Evolutionary conservation across 192 early-diverging fungal species (phyloP), one percentile per base, ranked within the genome.

Genomic region (Geranomyces michiganensis): DNA sequence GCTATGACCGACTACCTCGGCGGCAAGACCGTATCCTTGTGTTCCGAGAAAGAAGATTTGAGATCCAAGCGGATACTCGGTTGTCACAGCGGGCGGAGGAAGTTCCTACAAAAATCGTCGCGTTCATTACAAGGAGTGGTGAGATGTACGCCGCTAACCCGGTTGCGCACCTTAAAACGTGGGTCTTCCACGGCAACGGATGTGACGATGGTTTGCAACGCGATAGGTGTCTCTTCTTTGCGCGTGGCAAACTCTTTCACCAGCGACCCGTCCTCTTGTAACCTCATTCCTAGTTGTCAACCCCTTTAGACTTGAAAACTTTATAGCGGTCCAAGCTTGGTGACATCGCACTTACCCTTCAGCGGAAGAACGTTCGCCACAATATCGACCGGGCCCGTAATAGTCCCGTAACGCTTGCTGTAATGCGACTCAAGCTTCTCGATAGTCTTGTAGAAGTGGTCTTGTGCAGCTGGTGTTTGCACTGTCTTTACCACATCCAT

Each of bases 31-130:
- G 67, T 94, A 97, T 51, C 87, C 66, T 22, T 77, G 81, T 51
- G 76, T 74, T 12, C 91, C 92, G 60, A 98, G 75, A 76, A 95
- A 95, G 74, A 97, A 96, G 2, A 94, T 89, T 19, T 82, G 80
- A 2, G 87, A 86, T 1, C 73, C 71, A 13, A 90, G 14, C 12
- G 92, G 93, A 65, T 91, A 94, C 60, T 93, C 92, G n/a, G 82
- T 81, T 0, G 79, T 78, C 0, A 95, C 68, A 1, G 89, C 82
- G 19, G 81, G 69, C 15, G 95, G 82, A 21, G 90, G 84, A 53
- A 85, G 82, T 74, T 96, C 93, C 45, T 84, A 73, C 36, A 84
- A 88, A 0, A 21, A 9, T 14, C 36, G 36, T 41, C 5, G 36
- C 3, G 36, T 41, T 29, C 3, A 14, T 29, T 14, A 55, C 21